phyloP scores from a whole-genome alignment of 306 rosid species.

The Abrus pulchellus region DNA sequence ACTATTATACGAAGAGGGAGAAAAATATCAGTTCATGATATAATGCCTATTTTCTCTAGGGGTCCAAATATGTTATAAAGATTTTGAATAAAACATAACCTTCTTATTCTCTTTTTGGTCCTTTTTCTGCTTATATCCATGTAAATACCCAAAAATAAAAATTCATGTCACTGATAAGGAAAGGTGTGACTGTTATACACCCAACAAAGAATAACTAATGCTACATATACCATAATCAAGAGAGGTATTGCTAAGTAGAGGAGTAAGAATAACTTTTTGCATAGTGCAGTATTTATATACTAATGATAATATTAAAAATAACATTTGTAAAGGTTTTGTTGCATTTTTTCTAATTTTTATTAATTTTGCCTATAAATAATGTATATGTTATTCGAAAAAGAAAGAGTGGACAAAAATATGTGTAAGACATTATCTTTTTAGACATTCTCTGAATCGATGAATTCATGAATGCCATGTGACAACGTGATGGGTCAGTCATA shows the following conservation, averaged over 20 bases:
- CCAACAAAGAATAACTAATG: too few relatives aligned
- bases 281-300: neutral
- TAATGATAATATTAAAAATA: neutral
- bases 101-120: too few relatives aligned
- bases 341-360: neutral
- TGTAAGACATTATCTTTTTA: neutral
- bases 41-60: neutral
- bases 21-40: neutral
- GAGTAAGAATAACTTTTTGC: neutral
- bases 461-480: constrained; percentile 3
- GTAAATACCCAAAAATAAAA: too few relatives aligned
- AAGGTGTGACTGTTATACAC: too few relatives aligned
- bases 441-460: neutral
- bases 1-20: neutral
- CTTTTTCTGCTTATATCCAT: too few relatives aligned
- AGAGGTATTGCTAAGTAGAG: neutral
- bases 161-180: too few relatives aligned
- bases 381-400: neutral
- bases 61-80: neutral
- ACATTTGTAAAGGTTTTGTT: neutral
- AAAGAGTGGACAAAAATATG: neutral
- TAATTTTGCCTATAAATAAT: neutral
- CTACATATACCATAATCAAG: neutral
- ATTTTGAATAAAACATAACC: neutral
- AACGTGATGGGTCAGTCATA: neutral